These are phyloP conservation scores for Nemania sp. DNA, from an alignment of 2,329 filamentous ascomycete genomes.

Conservation along the genomic window DNA sequence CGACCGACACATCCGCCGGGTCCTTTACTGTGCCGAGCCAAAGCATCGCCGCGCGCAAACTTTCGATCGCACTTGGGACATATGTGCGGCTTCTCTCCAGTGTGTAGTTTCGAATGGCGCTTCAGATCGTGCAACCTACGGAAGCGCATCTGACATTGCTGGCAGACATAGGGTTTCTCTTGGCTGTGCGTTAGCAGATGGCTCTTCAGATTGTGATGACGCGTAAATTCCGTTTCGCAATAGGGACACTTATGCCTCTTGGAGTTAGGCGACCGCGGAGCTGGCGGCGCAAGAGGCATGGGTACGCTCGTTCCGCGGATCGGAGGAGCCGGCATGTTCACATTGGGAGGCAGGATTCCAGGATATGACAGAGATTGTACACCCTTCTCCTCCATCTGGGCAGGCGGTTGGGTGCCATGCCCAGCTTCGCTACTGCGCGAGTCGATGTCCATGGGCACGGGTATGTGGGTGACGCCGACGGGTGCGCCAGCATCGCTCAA, in stretches of 20 bases:
- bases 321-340: slow-evolving; percentile 49
- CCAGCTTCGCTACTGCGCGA: slow-evolving; percentile 42
- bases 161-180: slow-evolving; percentile 95
- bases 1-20: slow-evolving; percentile 93
- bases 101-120: slow-evolving; percentile 94
- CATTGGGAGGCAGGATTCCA: slow-evolving; percentile 50
- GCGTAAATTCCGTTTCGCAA: slow-evolving; percentile 94
- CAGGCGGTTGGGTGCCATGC: slow-evolving; percentile 47
- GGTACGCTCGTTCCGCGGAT: slow-evolving; percentile 61
- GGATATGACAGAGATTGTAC: slow-evolving; percentile 60
- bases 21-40: slow-evolving; percentile 94
- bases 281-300: slow-evolving; percentile 52
- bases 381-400: slow-evolving; percentile 55
- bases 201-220: slow-evolving; percentile 96
- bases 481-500: slow-evolving; percentile 45
- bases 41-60: slow-evolving; percentile 91
- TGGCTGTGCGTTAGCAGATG: slow-evolving; percentile 97
- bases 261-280: slow-evolving; percentile 68
- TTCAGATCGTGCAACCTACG: slow-evolving; percentile 92
- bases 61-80: slow-evolving; percentile 93
- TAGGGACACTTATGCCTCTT: slow-evolving; percentile 98
- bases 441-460: slow-evolving; percentile 59
- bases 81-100: slow-evolving; percentile 91
- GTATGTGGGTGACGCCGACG: slow-evolving; percentile 56
- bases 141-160: slow-evolving; percentile 91